Evolutionary conservation across 352 stramenopile species (phyloP), one percentile per base, ranked within the genome.

Genomic region (Globisporangium cederbergense): DNA sequence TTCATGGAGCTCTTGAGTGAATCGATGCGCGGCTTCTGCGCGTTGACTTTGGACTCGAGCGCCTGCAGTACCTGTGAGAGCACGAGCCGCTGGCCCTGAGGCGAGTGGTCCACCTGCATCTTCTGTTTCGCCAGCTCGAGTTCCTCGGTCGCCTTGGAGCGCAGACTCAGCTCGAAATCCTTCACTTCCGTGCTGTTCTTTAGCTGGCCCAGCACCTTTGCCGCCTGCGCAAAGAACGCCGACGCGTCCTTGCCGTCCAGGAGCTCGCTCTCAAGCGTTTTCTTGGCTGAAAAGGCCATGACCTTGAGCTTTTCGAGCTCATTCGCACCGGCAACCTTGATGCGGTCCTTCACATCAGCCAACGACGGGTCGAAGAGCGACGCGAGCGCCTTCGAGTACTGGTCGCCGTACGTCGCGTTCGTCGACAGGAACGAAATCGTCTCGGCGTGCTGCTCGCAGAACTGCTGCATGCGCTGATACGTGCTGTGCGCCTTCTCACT

Each of bases 371-470:
- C 85, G 2, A 94, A 65, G 28, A 91, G 52, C 10, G 80, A 85
- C 32, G 63, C 61, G 5, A 94, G 57, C 10, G 83, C 76, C 49
- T 75, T 55, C 0, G 77, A 77, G 62, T 94, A 94, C 53, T 91
- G 78, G 22, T 88, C 76, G 14, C 83, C 75, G 55, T 91, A 93
- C 18, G 68, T 68, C 2, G 77, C 75, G 45, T 91, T 93, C 2
- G 81, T 91, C 3, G 83, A 91, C 10, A 93, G 73, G 30, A 90
- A 89, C 45, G 83, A 91, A 18, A 94, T 88, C 16, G 79, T 73
- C 45, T 89, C 74, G 1, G 81, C 79, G 60, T 94, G 77, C 51
- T 88, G 68, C 49, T 92, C 86, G 36, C 83, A 94, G 46, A 91
- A 83, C 18, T 58, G 60, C 57, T 89, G 75, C n/a, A 93, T 65